These are phyloP conservation scores for Somion occarium DNA, from an alignment of 1,284 basidiomycete genomes.

Conservation along the genomic window DNA sequence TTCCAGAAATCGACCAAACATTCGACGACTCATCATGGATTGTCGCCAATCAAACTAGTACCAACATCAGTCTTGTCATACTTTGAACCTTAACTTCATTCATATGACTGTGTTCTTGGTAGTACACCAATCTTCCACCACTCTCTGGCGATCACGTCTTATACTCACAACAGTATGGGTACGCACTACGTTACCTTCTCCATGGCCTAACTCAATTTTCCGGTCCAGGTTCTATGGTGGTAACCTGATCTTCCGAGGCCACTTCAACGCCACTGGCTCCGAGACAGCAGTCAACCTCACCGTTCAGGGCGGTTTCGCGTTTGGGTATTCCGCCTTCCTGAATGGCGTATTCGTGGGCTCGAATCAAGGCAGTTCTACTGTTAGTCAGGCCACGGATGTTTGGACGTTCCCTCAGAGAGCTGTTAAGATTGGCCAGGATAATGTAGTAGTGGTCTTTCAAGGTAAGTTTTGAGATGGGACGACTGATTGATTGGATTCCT, in stretches of 20 bases:
- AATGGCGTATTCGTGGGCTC: slow-evolving; percentile 49
- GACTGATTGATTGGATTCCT: no score
- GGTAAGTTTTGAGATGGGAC: slow-evolving; percentile 31
- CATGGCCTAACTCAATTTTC: not conserved
- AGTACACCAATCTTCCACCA: slow-evolving; percentile 46
- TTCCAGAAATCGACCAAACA: slow-evolving; percentile 41
- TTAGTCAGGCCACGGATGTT: slow-evolving; percentile 36
- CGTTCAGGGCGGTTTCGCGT: slow-evolving; percentile 44
- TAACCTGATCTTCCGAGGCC: slow-evolving; percentile 47
- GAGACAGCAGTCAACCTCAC: slow-evolving; percentile 41
- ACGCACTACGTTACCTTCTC: slow-evolving; percentile 6
- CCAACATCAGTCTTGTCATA: slow-evolving; percentile 36
- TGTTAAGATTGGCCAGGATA: slow-evolving; percentile 35
- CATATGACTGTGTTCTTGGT: not conserved
- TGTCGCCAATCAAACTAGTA: slow-evolving; percentile 35
- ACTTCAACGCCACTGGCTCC: slow-evolving; percentile 40
- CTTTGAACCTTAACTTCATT: not conserved
- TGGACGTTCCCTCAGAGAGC: slow-evolving; percentile 34
- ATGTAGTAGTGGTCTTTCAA: slow-evolving; percentile 46
- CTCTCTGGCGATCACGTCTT: slow-evolving; percentile 37
- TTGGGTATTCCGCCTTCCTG: slow-evolving; percentile 47
- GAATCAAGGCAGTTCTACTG: slow-evolving; percentile 36
- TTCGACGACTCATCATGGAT: slow-evolving; percentile 44
- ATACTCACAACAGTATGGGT: slow-evolving; percentile 51
- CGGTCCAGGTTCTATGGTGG: slow-evolving; percentile 39